A percentile compares a stretch with the other conserved stretches of the same genome.
Conservation (phyloP, 106 monocot species). For the Narthecium ossifragum region DNA sequence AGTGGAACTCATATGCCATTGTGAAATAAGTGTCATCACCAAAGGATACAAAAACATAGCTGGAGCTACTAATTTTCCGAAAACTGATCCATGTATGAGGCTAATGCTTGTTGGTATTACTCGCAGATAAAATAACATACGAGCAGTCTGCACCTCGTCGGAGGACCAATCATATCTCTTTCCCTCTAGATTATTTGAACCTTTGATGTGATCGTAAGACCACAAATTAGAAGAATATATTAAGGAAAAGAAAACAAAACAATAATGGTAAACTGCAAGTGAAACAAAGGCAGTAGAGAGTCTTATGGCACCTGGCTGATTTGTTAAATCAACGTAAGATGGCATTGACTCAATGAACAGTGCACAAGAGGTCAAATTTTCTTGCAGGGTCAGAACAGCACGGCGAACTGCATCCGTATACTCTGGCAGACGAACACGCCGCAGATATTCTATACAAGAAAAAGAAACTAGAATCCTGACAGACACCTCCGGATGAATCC, state of each 20-base stretch:
- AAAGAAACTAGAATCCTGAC: conserved; percentile 67
- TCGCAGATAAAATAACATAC: conserved; percentile 76
- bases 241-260: not conserved
- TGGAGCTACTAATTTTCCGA: conserved; percentile 56
- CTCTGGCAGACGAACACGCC: conserved; percentile 64
- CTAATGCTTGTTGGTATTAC: conserved; percentile 80
- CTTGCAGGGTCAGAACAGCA: conserved; percentile 69
- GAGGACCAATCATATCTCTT: conserved; percentile 58
- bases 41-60: conserved; percentile 98
- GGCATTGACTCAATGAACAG: conserved; percentile 75
- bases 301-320: conserved; percentile 49
- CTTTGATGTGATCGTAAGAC: too few relatives aligned
- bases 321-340: conserved; percentile 60
- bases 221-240: too few relatives aligned
- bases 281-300: not conserved
- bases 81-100: conserved; percentile 40
- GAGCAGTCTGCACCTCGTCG: conserved; percentile 89
- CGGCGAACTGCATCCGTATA: conserved; percentile 79
- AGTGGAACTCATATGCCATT: too few relatives aligned
- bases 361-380: conserved; percentile 28
- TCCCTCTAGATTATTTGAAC: conserved; percentile 19
- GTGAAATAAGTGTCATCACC: not conserved
- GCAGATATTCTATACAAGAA: conserved; percentile 86
- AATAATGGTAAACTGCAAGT: too few relatives aligned
- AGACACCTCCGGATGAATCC: conserved; percentile 25